Evolutionary conservation across 2,329 filamentous ascomycete genomes (phyloP).

Genomic region (Ophiocordyceps robertsii): DNA sequence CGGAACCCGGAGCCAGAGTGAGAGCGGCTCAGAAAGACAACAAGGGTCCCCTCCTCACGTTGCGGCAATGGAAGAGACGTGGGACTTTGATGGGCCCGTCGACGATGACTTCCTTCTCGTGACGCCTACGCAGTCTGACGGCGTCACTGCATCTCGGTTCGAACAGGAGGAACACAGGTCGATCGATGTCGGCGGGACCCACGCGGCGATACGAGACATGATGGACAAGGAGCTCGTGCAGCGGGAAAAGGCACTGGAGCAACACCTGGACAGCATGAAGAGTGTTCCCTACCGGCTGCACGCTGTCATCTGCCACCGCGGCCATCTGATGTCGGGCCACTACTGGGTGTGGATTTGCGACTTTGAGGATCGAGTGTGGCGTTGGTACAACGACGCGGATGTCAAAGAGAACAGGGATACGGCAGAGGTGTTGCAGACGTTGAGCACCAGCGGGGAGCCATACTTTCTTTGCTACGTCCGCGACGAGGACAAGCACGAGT

Average conservation of each 20-base stretch:
- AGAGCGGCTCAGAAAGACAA: background rate
- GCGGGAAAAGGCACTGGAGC: conserved; percentile 13
- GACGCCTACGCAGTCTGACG: conserved; percentile 4
- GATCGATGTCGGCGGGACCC: conserved; percentile 10
- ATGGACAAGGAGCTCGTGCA: conserved; percentile 25
- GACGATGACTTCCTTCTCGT: conserved; percentile 22
- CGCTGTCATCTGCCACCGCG: conserved; percentile 84
- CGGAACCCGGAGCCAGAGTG: conserved; percentile 7
- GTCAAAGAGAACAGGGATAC: conserved; percentile 57
- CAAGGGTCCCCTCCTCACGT: conserved; percentile 1
- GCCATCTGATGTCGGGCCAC: conserved; percentile 62
- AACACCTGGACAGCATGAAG: conserved; percentile 35
- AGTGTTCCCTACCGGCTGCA: conserved; percentile 70
- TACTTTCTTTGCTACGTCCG: conserved; percentile 77
- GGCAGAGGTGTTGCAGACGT: conserved; percentile 53
- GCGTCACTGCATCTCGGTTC: background rate
- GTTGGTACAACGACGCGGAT: conserved; percentile 82
- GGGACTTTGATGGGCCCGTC: conserved; percentile 24
- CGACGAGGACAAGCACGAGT: conserved; percentile 45
- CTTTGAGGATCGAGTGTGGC: conserved; percentile 70
- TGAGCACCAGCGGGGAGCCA: conserved; percentile 59
- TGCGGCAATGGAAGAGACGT: conserved; percentile 12
- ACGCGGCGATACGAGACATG: conserved; percentile 26
- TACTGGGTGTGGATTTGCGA: conserved; percentile 97
- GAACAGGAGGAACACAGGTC: conserved; percentile 3